These are phyloP conservation scores for Heterobasidion occidentale DNA, from an alignment of 1,284 basidiomycete genomes.

Conservation along the genomic window DNA sequence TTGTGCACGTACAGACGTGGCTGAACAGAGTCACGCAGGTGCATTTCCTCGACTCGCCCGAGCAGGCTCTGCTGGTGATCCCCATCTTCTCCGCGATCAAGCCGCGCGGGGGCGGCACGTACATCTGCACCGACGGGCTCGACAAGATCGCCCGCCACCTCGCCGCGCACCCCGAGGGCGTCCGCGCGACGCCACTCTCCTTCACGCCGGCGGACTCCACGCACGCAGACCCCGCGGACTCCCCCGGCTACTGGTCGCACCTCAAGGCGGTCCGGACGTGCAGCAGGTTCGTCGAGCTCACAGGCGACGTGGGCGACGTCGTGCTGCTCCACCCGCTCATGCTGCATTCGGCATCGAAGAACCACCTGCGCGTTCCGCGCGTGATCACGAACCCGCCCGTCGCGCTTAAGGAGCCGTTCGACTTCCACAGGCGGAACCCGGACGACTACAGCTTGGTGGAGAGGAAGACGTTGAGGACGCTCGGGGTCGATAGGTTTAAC, in stretches of 20 bases:
- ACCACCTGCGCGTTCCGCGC: conserved; percentile 41
- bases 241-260: conserved; percentile 37
- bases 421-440: conserved; percentile 36
- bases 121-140: conserved; percentile 48
- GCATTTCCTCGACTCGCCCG: conserved; percentile 55
- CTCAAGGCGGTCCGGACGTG: conserved; percentile 32
- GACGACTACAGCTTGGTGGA: conserved; percentile 44
- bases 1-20: background rate
- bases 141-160: conserved; percentile 44
- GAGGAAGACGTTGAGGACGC: conserved; percentile 42
- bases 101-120: conserved; percentile 46
- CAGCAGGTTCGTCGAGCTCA: conserved; percentile 46
- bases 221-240: conserved; percentile 24
- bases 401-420: conserved; percentile 42
- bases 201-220: conserved; percentile 38
- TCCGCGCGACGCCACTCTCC: conserved; percentile 34
- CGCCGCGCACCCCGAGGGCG: conserved; percentile 46
- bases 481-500: conserved; percentile 37
- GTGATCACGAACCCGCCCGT: conserved; percentile 60
- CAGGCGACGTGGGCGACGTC: conserved; percentile 50
- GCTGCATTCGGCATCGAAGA: conserved; percentile 57
- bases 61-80: conserved; percentile 53
- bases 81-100: conserved; percentile 49
- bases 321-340: conserved; percentile 57
- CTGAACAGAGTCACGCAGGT: conserved; percentile 21